phyloP scores from a whole-genome alignment of 495 filamentous ascomycete genomes.

The Hyaloscypha hepaticicola region DNA sequence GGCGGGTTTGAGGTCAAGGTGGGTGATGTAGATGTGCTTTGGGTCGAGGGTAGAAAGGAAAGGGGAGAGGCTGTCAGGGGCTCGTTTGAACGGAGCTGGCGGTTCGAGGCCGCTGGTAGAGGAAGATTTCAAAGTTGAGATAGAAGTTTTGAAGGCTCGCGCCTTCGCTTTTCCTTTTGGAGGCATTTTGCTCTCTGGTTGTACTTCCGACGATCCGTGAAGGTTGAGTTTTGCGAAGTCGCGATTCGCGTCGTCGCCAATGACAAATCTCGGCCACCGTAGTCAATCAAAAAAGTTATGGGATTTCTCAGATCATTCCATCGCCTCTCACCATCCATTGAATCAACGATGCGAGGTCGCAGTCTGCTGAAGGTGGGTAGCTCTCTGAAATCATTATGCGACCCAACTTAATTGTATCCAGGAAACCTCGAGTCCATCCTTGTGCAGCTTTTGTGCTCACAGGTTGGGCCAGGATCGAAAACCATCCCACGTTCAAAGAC shows the following conservation, averaged over 20 bases:
- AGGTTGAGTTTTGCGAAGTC: background rate
- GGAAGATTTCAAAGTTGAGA: slow-evolving; percentile 9
- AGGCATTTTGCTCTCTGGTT: slow-evolving; percentile 24
- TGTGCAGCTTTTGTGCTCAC: slow-evolving; percentile 34
- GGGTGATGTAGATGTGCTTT: slow-evolving; percentile 71
- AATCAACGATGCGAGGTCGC: slow-evolving; percentile 27
- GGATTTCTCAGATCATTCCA: background rate
- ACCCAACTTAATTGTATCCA: slow-evolving; percentile 23
- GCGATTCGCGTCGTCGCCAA: background rate
- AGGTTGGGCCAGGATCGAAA: slow-evolving; percentile 26
- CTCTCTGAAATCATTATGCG: background rate
- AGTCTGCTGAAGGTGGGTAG: slow-evolving; percentile 26
- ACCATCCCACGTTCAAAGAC: slow-evolving; percentile 27
- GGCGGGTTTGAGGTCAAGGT: slow-evolving; percentile 65
- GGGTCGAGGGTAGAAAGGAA: slow-evolving; percentile 61
- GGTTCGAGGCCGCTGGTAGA: slow-evolving; percentile 10
- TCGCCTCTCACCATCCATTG: slow-evolving; percentile 13
- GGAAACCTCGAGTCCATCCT: slow-evolving; percentile 27
- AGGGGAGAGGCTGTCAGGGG: slow-evolving; percentile 55
- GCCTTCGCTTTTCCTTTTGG: slow-evolving; percentile 25
- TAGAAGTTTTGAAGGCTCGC: slow-evolving; percentile 19
- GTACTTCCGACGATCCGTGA: background rate
- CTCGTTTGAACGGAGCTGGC: slow-evolving; percentile 63
- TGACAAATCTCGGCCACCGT: slow-evolving; percentile 14
- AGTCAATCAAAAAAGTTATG: slow-evolving; percentile 7